Evolutionary conservation across 352 stramenopile species (phyloP).

Genomic region (Phytophthora pini): DNA sequence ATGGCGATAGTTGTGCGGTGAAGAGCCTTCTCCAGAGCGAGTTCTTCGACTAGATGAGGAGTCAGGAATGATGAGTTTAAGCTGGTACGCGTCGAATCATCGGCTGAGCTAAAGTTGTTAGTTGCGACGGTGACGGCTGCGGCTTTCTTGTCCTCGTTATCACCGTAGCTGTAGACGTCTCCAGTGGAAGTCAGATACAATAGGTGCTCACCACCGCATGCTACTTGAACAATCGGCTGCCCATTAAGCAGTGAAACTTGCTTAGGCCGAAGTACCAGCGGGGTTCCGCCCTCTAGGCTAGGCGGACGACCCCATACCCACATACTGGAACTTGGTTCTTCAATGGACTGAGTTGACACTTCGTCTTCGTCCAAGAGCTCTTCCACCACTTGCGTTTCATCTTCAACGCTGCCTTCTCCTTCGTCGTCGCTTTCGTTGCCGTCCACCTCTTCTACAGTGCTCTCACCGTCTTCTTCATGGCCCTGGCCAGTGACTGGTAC

Average conservation of each 20-base stretch:
- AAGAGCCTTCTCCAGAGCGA: conserved; percentile 82
- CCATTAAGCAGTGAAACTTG: conserved; percentile 54
- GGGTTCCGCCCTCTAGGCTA: conserved; percentile 53
- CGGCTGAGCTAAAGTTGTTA: background rate
- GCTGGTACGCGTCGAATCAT: conserved; percentile 13
- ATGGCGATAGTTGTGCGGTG: conserved; percentile 66
- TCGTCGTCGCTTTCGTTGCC: conserved; percentile 37
- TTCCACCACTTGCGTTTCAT: conserved; percentile 11
- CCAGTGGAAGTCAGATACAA: conserved; percentile 78
- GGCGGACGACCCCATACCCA: conserved; percentile 80
- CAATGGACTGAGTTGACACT: conserved; percentile 2
- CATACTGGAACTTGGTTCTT: conserved; percentile 45
- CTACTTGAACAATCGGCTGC: conserved; percentile 75
- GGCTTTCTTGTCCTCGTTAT: conserved; percentile 67
- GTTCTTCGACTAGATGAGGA: conserved; percentile 77
- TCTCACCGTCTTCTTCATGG: background rate
- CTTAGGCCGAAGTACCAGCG: conserved; percentile 74
- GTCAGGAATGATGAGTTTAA: conserved; percentile 49
- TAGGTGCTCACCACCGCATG: conserved; percentile 78
- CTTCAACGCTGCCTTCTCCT: conserved; percentile 24
- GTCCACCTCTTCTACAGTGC: conserved; percentile 18
- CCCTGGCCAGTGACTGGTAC: background rate
- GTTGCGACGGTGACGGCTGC: conserved; percentile 20
- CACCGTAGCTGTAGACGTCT: conserved; percentile 83
- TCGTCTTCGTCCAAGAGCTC: conserved; percentile 7